Evolutionary conservation across 305 asterid genomes (phyloP).

Genomic region (Solanum hybrid): DNA sequence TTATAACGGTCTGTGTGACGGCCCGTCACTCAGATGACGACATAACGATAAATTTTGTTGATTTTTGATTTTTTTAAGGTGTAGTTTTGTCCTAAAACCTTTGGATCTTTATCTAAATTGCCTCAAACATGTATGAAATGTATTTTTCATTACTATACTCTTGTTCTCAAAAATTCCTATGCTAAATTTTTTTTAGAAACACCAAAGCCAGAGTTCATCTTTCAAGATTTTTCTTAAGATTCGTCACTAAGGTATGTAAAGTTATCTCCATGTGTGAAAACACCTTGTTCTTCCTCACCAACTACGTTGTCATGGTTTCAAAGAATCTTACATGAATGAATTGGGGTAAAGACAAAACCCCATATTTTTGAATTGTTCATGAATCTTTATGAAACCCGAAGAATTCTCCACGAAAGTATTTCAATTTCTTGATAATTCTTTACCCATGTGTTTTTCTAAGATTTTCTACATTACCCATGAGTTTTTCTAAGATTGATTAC

Average conservation of each 20-base stretch:
- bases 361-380: not conserved
- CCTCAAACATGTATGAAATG: not conserved
- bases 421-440: not conserved
- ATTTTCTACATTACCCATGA: not conserved
- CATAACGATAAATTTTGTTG: not conserved
- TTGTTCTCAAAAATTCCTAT: not conserved
- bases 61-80: not conserved
- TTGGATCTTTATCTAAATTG: not conserved
- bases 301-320: not conserved
- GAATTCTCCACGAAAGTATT: not conserved
- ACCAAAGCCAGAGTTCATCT: not conserved
- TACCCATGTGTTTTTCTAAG: not conserved
- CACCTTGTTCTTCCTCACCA: not conserved
- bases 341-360: not conserved
- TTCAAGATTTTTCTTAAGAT: not conserved
- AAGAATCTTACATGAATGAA: not conserved
- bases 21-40: not conserved
- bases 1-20: not conserved
- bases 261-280: not conserved
- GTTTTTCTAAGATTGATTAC: not conserved
- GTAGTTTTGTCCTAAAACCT: not conserved
- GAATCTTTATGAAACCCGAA: not conserved
- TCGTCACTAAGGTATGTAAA: not conserved
- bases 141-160: not conserved
- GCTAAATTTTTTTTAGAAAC: not conserved